Percentiles rank a stretch among this genome's conserved stretches.
Conservation (phyloP, 176 grass and related monocot genomes). For the Lolium multiflorum region DNA sequence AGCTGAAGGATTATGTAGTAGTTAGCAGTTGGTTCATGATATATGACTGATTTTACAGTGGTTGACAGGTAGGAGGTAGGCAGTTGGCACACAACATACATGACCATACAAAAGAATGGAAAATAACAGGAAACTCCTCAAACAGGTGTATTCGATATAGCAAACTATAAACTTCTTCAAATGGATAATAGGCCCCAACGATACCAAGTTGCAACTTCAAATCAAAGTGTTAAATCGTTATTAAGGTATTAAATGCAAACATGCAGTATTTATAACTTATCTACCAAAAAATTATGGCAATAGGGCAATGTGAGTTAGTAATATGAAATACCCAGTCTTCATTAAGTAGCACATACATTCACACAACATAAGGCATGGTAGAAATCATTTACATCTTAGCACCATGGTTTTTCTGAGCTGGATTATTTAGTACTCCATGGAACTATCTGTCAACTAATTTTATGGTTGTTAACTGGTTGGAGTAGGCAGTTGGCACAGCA, state of each 20-base stretch:
- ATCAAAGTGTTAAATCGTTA: not conserved
- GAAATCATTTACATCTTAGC: not conserved
- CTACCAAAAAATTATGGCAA: not conserved
- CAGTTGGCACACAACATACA: conserved; percentile 4
- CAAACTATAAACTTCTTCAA: not conserved
- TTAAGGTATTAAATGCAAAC: not conserved
- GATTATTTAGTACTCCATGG: not conserved
- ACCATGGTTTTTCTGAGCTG: not conserved
- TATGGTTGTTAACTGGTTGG: conserved; percentile 23
- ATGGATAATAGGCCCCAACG: not conserved
- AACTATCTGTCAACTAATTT: not conserved
- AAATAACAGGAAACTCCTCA: not conserved
- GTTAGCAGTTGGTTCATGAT: conserved; percentile 35
- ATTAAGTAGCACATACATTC: not conserved
- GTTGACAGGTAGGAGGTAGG: not conserved
- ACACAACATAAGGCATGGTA: conserved; percentile 40
- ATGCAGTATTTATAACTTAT: not conserved
- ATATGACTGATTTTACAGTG: not conserved
- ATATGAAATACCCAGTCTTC: not conserved
- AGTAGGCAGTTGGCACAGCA: not conserved
- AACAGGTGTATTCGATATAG: not conserved
- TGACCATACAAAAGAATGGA: not conserved
- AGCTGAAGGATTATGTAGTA: not conserved
- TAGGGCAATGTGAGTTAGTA: not conserved
- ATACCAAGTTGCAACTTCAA: not conserved